Evolutionary conservation across 169 alveolate species (phyloP), one percentile per base, ranked within the genome.

Genomic region (Eimeria tenella): DNA sequence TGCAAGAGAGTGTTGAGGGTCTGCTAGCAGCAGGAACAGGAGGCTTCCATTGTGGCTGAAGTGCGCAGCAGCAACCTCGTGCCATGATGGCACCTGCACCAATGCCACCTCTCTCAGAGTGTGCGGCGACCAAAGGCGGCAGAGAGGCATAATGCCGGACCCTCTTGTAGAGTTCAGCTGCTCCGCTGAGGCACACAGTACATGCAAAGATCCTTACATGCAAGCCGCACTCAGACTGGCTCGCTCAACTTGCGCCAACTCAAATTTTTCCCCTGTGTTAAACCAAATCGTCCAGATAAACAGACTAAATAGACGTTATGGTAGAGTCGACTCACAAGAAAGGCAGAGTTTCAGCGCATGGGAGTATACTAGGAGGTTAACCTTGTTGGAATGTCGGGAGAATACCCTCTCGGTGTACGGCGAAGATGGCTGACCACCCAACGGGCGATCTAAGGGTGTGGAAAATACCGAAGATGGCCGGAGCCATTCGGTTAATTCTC

Each of bases 101-200:
- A 83, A 42, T 5, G 90, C 90, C 6, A 53, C 75, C 49, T 83
- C 79, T 15, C 60, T 17, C 73, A 83, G 77, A 2, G 79, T 60
- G 42, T 83, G 62, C 17, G 90, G 90, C 3, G 63, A 83, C 90
- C 90, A 83, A 3, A 83, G 65, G 50, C 90, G 90, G 49, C 90
- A 83, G n/a, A 58, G 4, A 62, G 74, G 77, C 77, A 42, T 31
- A 17, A 77, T 10, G 11, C 90, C 62, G 6, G 77, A 11, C 42
- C 62, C 90, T 62, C 31, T 83, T 6, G 21, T n/a, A 17, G 79
- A 11, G 4, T 15, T 21, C 62, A 58, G 90, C 79, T 83, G 90
- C 77, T 83, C 90, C 31, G 90, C 90, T 83, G 77, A 60, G 53
- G 21, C 50, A 23, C 21, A 79, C 31, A 31, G 42, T 31, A 31